phyloP scores from a whole-genome alignment of 75 land plant species.

The Azolla pinnata region DNA sequence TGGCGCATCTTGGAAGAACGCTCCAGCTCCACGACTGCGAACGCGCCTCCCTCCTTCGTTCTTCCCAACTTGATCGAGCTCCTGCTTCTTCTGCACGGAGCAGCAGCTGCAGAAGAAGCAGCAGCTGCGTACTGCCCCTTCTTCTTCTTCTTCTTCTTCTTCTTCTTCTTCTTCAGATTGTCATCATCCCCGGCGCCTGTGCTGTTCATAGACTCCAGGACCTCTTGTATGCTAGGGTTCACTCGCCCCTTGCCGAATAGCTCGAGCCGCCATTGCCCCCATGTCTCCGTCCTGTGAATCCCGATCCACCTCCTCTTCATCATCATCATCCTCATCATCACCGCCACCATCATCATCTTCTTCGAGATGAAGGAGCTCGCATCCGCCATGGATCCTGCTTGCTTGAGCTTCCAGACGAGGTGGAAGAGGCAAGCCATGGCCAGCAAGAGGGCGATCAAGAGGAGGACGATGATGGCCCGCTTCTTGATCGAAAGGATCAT shows the following conservation, averaged over 20 bases:
- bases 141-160: no score
- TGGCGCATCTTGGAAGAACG: no score
- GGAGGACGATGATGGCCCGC: constrained; percentile 1
- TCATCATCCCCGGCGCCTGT: constrained; percentile 12
- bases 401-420: background rate
- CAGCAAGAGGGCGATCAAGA: background rate
- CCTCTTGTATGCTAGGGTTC: constrained; percentile 21
- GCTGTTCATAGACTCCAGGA: constrained; percentile 15
- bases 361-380: no score
- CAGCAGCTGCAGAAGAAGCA: no score
- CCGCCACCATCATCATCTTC: background rate
- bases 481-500: background rate
- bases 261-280: background rate
- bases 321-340: background rate
- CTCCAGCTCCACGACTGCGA: no score
- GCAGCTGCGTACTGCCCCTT: no score
- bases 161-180: background rate
- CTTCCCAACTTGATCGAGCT: no score
- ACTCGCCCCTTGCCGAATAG: no score
- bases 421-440: background rate
- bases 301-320: background rate
- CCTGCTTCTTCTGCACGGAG: no score
- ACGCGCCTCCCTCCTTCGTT: no score
- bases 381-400: no score
- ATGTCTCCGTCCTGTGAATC: background rate